Percentiles rank a stretch among this genome's conserved stretches.
Conservation (phyloP, 169 alveolate genomes). For the Cystoisospora suis region DNA sequence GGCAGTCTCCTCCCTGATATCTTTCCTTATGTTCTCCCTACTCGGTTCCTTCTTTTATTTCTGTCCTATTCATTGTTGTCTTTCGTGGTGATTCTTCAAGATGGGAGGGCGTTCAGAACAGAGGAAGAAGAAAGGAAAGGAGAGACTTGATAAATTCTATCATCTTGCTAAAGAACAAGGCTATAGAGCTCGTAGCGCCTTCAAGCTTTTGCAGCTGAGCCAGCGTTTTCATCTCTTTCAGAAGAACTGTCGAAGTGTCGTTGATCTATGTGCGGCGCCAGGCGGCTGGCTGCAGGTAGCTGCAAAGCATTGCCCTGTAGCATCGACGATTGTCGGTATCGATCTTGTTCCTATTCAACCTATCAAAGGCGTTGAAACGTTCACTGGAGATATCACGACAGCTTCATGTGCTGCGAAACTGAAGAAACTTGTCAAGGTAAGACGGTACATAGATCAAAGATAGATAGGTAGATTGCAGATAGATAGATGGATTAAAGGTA, state of each 20-base stretch:
- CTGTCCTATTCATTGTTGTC: not conserved
- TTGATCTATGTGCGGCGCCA: slow-evolving; percentile 99
- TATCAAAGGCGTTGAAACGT: slow-evolving; percentile 92
- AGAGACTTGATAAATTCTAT: slow-evolving; percentile 94
- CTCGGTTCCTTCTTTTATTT: not conserved
- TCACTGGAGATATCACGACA: slow-evolving; percentile 95
- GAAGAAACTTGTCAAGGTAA: slow-evolving; percentile 57
- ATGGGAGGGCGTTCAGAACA: not conserved
- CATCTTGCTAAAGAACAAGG: slow-evolving; percentile 98
- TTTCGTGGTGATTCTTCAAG: not conserved
- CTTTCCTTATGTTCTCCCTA: not conserved
- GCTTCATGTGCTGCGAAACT: slow-evolving; percentile 73
- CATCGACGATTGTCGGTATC: slow-evolving; percentile 94
- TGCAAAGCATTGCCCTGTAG: slow-evolving; percentile 91
- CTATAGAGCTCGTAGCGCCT: slow-evolving; percentile 98
- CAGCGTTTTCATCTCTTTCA: slow-evolving; percentile 90
- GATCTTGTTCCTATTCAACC: slow-evolving; percentile 98
- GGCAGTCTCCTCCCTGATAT: too few species aligned
- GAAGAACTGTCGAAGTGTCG: slow-evolving; percentile 71
- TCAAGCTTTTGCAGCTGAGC: slow-evolving; percentile 96
- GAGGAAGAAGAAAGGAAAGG: slow-evolving; percentile 67
- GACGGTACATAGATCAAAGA: slow-evolving; percentile 34
- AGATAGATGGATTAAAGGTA: too few species aligned
- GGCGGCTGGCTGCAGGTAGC: slow-evolving; percentile 99
- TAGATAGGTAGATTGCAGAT: too few species aligned